phyloP scores from a whole-genome alignment of 805 yeast species.

The Suhomyces kilbournensis region DNA sequence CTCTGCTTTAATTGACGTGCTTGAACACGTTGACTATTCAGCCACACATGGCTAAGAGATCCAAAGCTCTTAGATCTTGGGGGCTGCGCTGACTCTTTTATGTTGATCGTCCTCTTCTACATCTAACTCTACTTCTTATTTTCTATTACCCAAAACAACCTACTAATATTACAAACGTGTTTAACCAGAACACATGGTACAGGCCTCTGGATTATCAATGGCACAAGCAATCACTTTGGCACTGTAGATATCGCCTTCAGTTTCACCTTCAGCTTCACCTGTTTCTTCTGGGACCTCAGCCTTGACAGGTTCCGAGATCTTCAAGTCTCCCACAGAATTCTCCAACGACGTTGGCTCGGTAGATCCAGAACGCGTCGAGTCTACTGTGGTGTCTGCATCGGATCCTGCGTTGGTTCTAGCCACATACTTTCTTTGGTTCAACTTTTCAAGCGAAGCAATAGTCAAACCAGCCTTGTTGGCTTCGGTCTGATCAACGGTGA shows the following conservation, averaged over 20 bases:
- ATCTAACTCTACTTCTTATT: neutral
- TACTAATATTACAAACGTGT: conserved; percentile 3
- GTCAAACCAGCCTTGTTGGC: conserved; percentile 37
- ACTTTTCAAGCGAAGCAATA: conserved; percentile 37
- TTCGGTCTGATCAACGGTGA: conserved; percentile 50
- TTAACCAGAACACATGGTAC: conserved; percentile 98
- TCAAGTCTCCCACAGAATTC: conserved; percentile 45
- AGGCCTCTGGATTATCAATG: conserved; percentile 93
- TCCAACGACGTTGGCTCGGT: conserved; percentile 45
- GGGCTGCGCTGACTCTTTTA: too few relatives aligned
- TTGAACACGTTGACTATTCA: neutral
- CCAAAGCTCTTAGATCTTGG: too few relatives aligned
- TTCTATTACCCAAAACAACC: conserved; percentile 5
- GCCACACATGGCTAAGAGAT: neutral
- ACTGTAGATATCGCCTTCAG: conserved; percentile 81
- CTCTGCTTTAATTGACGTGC: neutral
- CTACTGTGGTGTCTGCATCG: conserved; percentile 21
- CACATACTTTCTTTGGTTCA: conserved; percentile 38
- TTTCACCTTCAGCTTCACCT: conserved; percentile 17
- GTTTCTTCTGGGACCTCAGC: conserved; percentile 13
- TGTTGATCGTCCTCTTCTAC: too few relatives aligned
- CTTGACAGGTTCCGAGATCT: conserved; percentile 18
- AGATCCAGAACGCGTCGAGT: conserved; percentile 24
- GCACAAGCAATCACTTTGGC: conserved; percentile 96
- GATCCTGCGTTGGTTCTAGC: conserved; percentile 14